A percentile compares a stretch with the other conserved stretches of the same genome.
phyloP scores from a whole-genome alignment of 805 yeast genomes.

The Kuraishia hungarica region DNA sequence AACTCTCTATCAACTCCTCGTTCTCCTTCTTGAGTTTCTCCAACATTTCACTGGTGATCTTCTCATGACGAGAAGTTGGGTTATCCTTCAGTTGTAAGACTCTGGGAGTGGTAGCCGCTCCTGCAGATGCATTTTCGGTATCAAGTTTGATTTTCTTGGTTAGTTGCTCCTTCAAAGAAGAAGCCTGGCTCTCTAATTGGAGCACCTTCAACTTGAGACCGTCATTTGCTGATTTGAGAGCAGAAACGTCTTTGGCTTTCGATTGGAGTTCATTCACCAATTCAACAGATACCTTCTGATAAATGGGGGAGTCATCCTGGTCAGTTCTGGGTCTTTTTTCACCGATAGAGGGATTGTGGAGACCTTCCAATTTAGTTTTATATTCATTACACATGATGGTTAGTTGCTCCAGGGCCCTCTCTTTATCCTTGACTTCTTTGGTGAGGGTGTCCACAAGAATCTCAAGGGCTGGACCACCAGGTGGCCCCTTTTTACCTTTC shows the following conservation, averaged over 20 bases:
- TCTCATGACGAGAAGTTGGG: slow-evolving; percentile 56
- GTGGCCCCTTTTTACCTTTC: not conserved
- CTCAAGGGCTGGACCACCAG: too few species aligned
- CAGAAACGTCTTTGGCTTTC: not conserved
- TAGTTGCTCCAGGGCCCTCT: not conserved
- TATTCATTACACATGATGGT: not conserved
- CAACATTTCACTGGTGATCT: slow-evolving; percentile 44
- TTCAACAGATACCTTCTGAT: not conserved
- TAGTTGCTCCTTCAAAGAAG: not conserved
- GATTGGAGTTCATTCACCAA: not conserved
- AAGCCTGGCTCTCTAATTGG: not conserved
- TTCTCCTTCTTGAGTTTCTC: slow-evolving; percentile 52
- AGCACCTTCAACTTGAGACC: not conserved
- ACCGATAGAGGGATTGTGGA: not conserved
- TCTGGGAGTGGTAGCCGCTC: slow-evolving; percentile 29
- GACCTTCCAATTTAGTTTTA: not conserved
- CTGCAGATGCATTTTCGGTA: slow-evolving; percentile 7
- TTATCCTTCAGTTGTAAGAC: slow-evolving; percentile 58
- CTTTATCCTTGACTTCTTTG: not conserved
- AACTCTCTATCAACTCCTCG: slow-evolving; percentile 33
- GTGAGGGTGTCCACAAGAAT: too few species aligned
- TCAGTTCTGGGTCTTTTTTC: not conserved
- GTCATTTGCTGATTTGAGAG: not conserved
- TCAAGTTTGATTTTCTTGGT: not conserved
- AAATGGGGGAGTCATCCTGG: not conserved